phyloP scores from a whole-genome alignment of 345 rosid species.

The Gossypium herbaceum region DNA sequence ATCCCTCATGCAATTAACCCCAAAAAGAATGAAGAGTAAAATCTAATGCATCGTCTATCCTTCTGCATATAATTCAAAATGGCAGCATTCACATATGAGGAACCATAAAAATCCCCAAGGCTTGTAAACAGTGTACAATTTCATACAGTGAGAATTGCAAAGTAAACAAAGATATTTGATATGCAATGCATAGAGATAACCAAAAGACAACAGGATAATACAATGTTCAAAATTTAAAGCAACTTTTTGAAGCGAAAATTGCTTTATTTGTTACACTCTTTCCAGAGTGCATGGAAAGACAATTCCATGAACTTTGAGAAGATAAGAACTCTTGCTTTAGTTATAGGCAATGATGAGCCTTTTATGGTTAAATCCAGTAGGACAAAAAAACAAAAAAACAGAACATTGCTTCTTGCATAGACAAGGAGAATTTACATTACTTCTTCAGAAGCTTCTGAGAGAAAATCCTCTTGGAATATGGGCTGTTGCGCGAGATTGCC shows the following conservation, averaged over 20 bases:
- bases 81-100: not conserved
- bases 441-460: conserved; percentile 17
- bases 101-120: not conserved
- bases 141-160: not conserved
- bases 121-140: not conserved
- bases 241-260: conserved; percentile 5
- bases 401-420: not conserved
- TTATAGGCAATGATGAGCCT: not conserved
- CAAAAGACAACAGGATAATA: conserved; percentile 11
- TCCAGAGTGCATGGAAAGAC: not conserved
- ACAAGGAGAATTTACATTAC: conserved; percentile 19
- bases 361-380: conserved; percentile 11
- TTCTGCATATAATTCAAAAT: not conserved
- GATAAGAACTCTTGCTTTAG: not conserved
- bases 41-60: not conserved
- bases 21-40: not conserved
- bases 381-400: not conserved
- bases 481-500: not conserved
- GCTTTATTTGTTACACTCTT: conserved; percentile 11
- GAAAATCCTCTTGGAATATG: not conserved
- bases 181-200: not conserved
- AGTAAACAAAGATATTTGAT: not conserved
- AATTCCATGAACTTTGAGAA: conserved; percentile 6
- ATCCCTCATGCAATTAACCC: too few relatives aligned
- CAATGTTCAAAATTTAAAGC: conserved; percentile 10